Evolutionary conservation across 225 moss, liverwort and hornwort species (phyloP), one percentile per base, ranked within the genome.

Genomic region (Sphagnum contortum): DNA sequence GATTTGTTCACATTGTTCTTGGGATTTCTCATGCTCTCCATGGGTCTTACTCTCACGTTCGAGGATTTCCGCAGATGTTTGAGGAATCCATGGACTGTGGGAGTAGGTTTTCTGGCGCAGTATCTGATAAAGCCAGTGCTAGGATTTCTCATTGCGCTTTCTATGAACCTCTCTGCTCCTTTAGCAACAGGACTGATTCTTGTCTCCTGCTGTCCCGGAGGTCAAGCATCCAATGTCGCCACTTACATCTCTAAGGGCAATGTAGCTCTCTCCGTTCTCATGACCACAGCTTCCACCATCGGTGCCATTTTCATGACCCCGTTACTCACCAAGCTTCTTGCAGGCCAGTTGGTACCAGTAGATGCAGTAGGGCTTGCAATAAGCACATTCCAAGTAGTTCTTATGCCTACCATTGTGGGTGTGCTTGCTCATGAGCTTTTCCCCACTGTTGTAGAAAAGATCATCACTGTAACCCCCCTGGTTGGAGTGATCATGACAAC

Each of bases 211-310:
- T 98, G 98, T 51, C 98, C 98, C 4, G 98, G 98, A 63, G 93
- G 98, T 3, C 98, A 98, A 67, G 93, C 98, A 48, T 98, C 98
- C 61, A 98, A 98, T 81, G 98, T 98, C 47, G 98, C 98, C 6
- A 98, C 98, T 2, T 98, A 98, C 67, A 98, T 98, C 46, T 98
- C 98, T 2, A 98, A 93, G 65, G 98, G 98, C n/a, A 98, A 98
- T 76, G 98, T 98, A 44, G 98, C 98, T 8, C 79, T 98, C 44
- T 98, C 98, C 8, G 98, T 98, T 7, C 93, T 98, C 57, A 98
- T 98, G 98, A 98, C 98, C 48, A 98, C 98, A 62, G 93, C 98
- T 0, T 98, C 98, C 67, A 98, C 98, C 6, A 93, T 98, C 55
- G 98, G 98, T 55, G 98, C 98, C 3, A 98, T 98, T 65, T 55